Evolutionary conservation across 2,329 filamentous ascomycete genomes (phyloP), one percentile per base, ranked within the genome.

Genomic region (Dothideomycetidae sp.): DNA sequence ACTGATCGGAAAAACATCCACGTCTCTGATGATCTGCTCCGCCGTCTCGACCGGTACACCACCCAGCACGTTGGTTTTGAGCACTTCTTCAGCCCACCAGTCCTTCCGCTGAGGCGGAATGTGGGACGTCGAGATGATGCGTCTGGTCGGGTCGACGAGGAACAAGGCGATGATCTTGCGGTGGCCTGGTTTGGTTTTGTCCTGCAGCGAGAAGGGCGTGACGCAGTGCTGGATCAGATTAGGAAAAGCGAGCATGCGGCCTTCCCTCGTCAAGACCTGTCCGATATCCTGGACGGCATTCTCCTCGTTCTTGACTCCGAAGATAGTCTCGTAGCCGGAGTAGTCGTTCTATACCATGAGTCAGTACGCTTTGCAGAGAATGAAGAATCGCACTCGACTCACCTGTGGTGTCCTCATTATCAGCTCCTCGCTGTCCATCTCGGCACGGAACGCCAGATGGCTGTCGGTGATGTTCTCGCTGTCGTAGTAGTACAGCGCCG

Each of bases 401-500:
- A 21, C 17, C 36, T 30, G 28, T 32, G 36, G 3, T 15, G 29
- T 10, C 10, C 43, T 63, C 54, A 43, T 56, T 36, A 37, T 17
- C 17, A 41, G 21, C 10, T 34, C 28, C 3, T 46, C 42, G 4
- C 14, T 16, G 10, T 41, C 40, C 7, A 43, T 23, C 3, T 31
- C 37, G 13, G 45, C 66, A 5, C 62, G 64, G 47, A 78, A 74
- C 3, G 55, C 54, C 3, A 78, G 58, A 3, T 46, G 47, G 29
- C 61, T 62, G 1, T 67, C 58, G 1, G 66, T 67, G 32, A 78
- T 66, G 50, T 81, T 81, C 0, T 73, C 64, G 31, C 52, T 57
- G 39, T 74, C 67, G 44, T 71, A 72, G 51, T 75, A 75, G 53
- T 74, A 75, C 12, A 80, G 56, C 0, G 74, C 70, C 0, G 73